Conservation (phyloP, 257 asterid species). For the Nemophila menziesii region DNA sequence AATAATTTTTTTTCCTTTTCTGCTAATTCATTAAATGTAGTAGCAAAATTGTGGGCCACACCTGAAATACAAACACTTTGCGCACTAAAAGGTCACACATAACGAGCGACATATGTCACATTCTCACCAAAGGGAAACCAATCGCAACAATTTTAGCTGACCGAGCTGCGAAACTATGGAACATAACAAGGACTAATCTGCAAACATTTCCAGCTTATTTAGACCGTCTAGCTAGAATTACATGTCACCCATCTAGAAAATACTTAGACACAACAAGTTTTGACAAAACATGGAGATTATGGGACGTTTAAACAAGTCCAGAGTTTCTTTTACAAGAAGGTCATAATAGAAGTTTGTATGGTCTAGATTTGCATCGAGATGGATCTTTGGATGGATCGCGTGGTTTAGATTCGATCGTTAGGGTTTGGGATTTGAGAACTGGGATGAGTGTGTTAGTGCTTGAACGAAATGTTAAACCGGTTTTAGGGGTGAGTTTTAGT, state of each 20-base stretch:
- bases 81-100: conserved; percentile 76
- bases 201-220: conserved; percentile 75
- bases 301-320: conserved; percentile 94
- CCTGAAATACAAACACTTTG: conserved; percentile 55
- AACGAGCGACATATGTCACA: conserved; percentile 83
- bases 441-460: conserved; percentile 84
- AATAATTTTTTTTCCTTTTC: conserved; percentile 9
- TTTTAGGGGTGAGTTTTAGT: conserved; percentile 72
- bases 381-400: conserved; percentile 94
- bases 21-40: conserved; percentile 77
- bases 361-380: conserved; percentile 67
- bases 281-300: conserved; percentile 91
- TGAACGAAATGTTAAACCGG: conserved; percentile 94
- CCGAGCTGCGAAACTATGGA: conserved; percentile 78
- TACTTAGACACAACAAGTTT: conserved; percentile 89
- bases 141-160: conserved; percentile 95
- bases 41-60: conserved; percentile 73
- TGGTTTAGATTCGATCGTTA: conserved; percentile 86
- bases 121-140: conserved; percentile 58
- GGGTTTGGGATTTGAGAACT: conserved; percentile 93
- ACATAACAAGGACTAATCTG: conserved; percentile 47
- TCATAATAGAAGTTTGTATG: conserved; percentile 91
- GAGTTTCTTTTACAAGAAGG: conserved; percentile 98
- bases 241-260: conserved; percentile 84
- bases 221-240: conserved; percentile 89